Evolutionary conservation across 495 filamentous ascomycete genomes (phyloP).

Genomic region (Neurospora sp.): DNA sequence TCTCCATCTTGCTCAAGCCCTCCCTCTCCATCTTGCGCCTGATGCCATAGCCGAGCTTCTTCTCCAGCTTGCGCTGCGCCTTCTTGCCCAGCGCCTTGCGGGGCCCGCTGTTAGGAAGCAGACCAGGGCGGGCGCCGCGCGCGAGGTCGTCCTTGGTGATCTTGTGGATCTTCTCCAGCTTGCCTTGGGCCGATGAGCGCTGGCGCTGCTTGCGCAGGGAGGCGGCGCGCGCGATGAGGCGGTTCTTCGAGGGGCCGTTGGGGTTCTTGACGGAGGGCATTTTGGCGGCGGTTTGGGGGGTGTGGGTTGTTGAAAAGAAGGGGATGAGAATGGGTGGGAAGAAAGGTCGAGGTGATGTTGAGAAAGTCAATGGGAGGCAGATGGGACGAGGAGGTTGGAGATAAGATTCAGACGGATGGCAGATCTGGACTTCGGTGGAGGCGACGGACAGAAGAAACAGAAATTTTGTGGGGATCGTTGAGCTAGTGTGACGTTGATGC

Average conservation of each 20-base stretch:
- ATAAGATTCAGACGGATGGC: not conserved
- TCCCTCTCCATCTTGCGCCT: conserved; percentile 31
- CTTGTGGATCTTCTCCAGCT: conserved; percentile 7
- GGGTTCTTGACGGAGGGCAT: conserved; percentile 39
- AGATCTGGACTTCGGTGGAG: not conserved
- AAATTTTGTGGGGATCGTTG: not conserved
- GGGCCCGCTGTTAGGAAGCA: conserved; percentile 35
- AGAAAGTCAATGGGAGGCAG: no score
- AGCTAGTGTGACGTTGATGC: not conserved
- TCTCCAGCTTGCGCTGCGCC: conserved; percentile 34
- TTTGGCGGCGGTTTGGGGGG: not conserved
- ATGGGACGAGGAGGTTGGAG: no score
- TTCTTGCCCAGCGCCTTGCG: conserved; percentile 29
- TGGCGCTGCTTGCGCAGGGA: conserved; percentile 19
- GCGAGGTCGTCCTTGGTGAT: conserved; percentile 23
- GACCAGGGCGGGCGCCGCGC: conserved; percentile 27
- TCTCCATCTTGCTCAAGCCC: conserved; percentile 32
- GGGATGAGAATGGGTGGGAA: no score
- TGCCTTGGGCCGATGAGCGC: conserved; percentile 13
- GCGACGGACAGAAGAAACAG: not conserved
- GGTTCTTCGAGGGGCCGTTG: conserved; percentile 34
- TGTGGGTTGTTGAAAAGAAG: not conserved
- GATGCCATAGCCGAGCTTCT: conserved; percentile 27
- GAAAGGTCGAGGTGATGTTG: no score
- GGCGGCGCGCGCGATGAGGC: conserved; percentile 24